Percentiles rank a stretch among this genome's conserved stretches.
phyloP scores from a whole-genome alignment of 2,329 filamentous ascomycete species.

The Gliomastix tumulicola region DNA sequence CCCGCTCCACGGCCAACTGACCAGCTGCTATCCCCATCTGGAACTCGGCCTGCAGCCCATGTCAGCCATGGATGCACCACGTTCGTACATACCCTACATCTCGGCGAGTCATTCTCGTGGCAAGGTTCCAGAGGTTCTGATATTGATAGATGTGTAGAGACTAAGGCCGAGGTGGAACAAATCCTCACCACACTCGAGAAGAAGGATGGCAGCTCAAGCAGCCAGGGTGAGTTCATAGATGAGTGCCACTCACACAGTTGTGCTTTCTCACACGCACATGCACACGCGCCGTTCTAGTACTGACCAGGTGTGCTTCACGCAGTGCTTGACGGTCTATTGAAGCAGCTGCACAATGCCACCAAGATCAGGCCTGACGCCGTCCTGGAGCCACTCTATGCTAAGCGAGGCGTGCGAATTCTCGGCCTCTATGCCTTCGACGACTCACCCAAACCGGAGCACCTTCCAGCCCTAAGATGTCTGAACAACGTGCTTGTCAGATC shows the following conservation, averaged over 20 bases:
- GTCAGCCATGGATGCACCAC: too few relatives aligned
- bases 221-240: not conserved
- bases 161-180: constrained; percentile 3
- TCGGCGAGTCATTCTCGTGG: too few relatives aligned
- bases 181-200: constrained; percentile 2
- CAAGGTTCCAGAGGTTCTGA: too few relatives aligned
- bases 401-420: constrained; percentile 1
- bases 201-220: not conserved
- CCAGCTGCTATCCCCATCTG: too few relatives aligned
- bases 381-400: constrained; percentile 4
- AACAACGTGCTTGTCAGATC: constrained; percentile 6
- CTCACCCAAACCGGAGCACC: constrained; percentile 1
- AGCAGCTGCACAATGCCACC: constrained; percentile 3
- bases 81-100: too few relatives aligned
- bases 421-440: constrained; percentile 4
- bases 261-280: not conserved
- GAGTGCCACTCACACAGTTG: not conserved
- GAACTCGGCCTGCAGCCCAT: too few relatives aligned
- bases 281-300: not conserved
- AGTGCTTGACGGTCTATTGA: constrained; percentile 3
- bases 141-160: too few relatives aligned
- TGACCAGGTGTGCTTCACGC: not conserved
- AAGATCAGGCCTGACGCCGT: not conserved
- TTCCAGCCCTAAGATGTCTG: constrained; percentile 5
- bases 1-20: too few relatives aligned